A percentile compares a stretch with the other conserved stretches of the same genome.
These are phyloP conservation scores for Penicillium simplicissimum DNA, from an alignment of 495 filamentous ascomycete genomes.

Conservation along the genomic window DNA sequence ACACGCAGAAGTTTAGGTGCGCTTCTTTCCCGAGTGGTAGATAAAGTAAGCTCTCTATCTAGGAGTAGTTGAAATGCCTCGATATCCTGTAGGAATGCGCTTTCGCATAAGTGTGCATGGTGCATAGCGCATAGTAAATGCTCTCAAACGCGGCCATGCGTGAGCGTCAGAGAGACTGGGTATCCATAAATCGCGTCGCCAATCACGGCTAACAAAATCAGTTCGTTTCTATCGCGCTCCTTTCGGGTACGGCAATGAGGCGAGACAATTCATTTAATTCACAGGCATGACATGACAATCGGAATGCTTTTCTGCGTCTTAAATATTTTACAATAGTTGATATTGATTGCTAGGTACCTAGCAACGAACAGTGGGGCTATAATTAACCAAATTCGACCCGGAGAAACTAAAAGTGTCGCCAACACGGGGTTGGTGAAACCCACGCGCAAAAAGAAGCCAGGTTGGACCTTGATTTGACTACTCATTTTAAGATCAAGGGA, in stretches of 20 bases:
- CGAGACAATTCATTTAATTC: not conserved
- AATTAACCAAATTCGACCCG: constrained; percentile 1
- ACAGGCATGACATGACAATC: not conserved
- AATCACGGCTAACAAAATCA: constrained; percentile 16
- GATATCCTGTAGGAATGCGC: constrained; percentile 11
- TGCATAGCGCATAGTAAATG: not conserved
- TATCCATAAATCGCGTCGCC: constrained; percentile 13
- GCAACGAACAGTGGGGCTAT: constrained; percentile 1
- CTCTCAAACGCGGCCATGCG: constrained; percentile 16
- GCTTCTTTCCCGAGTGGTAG: not conserved
- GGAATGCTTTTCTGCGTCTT: not conserved
- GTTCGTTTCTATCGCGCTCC: not conserved
- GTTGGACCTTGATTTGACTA: not conserved
- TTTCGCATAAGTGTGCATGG: constrained; percentile 1
- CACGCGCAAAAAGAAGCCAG: constrained; percentile 6
- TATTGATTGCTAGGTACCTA: not conserved
- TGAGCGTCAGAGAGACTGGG: constrained; percentile 13
- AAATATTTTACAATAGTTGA: not conserved
- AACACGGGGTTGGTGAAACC: constrained; percentile 1
- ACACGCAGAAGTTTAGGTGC: not conserved
- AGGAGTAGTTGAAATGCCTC: constrained; percentile 7
- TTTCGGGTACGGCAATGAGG: not conserved
- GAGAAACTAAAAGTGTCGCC: not conserved
- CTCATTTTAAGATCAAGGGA: constrained; percentile 5
- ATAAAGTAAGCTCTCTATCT: not conserved